Evolutionary conservation across 1,284 basidiomycete genomes (phyloP).

Genomic region (Ceratobasidium sp.): DNA sequence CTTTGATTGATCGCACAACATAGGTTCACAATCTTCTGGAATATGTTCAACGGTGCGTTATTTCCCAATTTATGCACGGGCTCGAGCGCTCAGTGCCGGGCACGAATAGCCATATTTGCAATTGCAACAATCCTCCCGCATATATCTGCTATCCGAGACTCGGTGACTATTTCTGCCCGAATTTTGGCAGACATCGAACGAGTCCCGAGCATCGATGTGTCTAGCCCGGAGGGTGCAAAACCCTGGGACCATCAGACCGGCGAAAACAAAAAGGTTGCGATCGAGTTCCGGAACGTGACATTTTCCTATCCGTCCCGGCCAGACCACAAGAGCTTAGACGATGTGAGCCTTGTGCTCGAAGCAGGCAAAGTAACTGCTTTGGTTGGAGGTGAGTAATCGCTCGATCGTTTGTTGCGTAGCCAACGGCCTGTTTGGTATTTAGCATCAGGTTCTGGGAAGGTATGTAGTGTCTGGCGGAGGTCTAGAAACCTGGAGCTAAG

Average conservation of each 20-base stretch:
- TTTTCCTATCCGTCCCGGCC: constrained; percentile 62
- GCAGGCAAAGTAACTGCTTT: constrained; percentile 59
- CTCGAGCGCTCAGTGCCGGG: background rate
- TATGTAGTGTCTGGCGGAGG: background rate
- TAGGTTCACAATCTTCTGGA: constrained; percentile 48
- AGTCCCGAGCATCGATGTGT: constrained; percentile 55
- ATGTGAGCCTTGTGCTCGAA: constrained; percentile 56
- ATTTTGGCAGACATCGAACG: constrained; percentile 55
- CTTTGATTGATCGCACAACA: background rate
- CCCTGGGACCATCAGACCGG: constrained; percentile 42
- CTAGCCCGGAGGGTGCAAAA: constrained; percentile 51
- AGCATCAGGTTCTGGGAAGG: constrained; percentile 59
- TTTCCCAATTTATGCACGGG: background rate
- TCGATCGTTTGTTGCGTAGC: background rate
- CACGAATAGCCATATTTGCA: constrained; percentile 42
- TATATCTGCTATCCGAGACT: constrained; percentile 51
- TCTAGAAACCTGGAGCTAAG: constrained; percentile 3
- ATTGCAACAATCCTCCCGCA: constrained; percentile 56
- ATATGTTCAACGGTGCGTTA: constrained; percentile 39
- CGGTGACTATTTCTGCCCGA: constrained; percentile 47
- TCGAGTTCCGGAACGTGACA: constrained; percentile 59
- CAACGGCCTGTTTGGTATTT: background rate
- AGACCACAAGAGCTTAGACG: constrained; percentile 56
- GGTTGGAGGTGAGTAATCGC: constrained; percentile 54
- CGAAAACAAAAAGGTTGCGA: constrained; percentile 50